Percentiles rank a stretch among this genome's conserved stretches.
These are phyloP conservation scores for Aspergillus fijiensis DNA, from an alignment of 2,329 filamentous ascomycete genomes.

Conservation along the genomic window DNA sequence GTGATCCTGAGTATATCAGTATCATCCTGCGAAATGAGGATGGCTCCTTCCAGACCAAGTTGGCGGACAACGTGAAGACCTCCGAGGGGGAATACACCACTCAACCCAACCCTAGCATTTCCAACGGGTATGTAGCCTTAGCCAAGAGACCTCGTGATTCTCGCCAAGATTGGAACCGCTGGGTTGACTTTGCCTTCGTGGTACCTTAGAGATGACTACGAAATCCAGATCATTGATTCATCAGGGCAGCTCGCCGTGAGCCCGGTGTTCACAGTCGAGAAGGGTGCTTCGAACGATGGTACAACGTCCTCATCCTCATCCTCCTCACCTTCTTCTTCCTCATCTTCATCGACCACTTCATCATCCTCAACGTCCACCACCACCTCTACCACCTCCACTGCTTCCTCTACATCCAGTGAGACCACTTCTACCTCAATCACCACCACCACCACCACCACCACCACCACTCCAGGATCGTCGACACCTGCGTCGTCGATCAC, in stretches of 20 bases:
- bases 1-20: background rate
- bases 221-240: conserved; percentile 7
- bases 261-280: conserved; percentile 4
- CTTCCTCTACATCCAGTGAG: conserved; percentile 1
- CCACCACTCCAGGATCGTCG: background rate
- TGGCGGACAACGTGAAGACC: conserved; percentile 6
- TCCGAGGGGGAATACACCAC: conserved; percentile 2
- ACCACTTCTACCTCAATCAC: conserved; percentile 1
- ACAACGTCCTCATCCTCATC: background rate
- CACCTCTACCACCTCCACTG: background rate
- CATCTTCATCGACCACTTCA: background rate
- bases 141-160: background rate
- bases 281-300: conserved; percentile 4
- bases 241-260: conserved; percentile 4
- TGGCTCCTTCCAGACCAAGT: conserved; percentile 6
- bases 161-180: background rate
- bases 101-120: conserved; percentile 5
- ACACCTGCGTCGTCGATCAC: background rate
- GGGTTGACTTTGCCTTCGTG: background rate
- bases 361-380: background rate
- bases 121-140: conserved; percentile 1
- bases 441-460: background rate
- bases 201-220: background rate
- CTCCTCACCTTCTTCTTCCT: background rate
- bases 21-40: conserved; percentile 1